Conservation (phyloP, 1,139 yeast species). For the Hansenula lynferdii region DNA sequence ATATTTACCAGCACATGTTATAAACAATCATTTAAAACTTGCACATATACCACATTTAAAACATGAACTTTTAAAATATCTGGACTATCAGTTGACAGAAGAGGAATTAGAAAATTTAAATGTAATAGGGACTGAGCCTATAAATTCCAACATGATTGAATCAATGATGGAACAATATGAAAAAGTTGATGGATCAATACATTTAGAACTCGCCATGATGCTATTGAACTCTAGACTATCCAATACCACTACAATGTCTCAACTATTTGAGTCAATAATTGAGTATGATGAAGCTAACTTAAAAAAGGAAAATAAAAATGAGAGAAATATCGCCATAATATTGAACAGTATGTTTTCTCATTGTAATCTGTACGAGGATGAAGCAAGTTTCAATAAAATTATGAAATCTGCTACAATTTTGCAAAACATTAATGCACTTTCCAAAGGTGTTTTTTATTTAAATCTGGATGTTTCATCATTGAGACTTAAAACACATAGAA, state of each 20-base stretch:
- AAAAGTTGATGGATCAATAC: too few relatives aligned
- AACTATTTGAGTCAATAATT: neutral
- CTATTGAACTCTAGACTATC: neutral
- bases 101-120: neutral
- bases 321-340: neutral
- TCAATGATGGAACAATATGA: too few relatives aligned
- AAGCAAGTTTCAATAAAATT: neutral
- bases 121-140: too few relatives aligned
- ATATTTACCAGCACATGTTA: neutral
- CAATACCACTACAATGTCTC: neutral
- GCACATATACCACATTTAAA: neutral
- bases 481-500: too few relatives aligned
- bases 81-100: neutral
- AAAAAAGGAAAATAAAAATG: neutral
- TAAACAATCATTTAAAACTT: neutral
- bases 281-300: neutral
- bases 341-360: neutral
- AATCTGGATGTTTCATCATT: neutral
- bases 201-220: neutral
- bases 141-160: too few relatives aligned
- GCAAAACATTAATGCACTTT: neutral
- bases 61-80: neutral
- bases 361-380: neutral
- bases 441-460: neutral
- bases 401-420: neutral